Conservation (phyloP, 352 stramenopile genomes). For the Globisporangium iwayamae region DNA sequence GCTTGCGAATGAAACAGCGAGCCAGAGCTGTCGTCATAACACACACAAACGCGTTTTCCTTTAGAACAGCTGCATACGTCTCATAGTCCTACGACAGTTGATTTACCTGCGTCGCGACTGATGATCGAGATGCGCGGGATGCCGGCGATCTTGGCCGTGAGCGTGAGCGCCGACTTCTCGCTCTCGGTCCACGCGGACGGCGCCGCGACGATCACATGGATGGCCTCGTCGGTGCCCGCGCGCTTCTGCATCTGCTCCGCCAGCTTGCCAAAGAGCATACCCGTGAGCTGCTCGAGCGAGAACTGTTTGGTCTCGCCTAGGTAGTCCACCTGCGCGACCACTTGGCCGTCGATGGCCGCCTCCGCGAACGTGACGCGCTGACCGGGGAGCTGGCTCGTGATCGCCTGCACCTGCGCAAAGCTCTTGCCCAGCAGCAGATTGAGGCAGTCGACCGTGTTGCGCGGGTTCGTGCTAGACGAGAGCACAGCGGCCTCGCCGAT, state of each 20-base stretch:
- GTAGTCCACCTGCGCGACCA: constrained; percentile 70
- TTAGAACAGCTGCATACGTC: not conserved
- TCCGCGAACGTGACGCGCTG: constrained; percentile 45
- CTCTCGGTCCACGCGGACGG: constrained; percentile 53
- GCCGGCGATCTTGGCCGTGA: constrained; percentile 59
- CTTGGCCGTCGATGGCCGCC: constrained; percentile 18
- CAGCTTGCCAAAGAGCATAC: constrained; percentile 80
- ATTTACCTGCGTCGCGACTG: constrained; percentile 36
- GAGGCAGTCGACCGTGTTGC: constrained; percentile 74
- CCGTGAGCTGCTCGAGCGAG: constrained; percentile 67
- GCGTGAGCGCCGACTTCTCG: constrained; percentile 43
- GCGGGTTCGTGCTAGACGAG: constrained; percentile 78
- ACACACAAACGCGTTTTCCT: not conserved
- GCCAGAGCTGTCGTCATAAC: constrained; percentile 19
- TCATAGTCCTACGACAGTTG: not conserved
- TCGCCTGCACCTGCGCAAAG: constrained; percentile 34
- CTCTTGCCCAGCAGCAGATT: constrained; percentile 66
- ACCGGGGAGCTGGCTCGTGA: constrained; percentile 40
- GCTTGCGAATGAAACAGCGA: constrained; percentile 81
- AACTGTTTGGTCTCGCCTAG: constrained; percentile 38
- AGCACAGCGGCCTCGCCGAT: constrained; percentile 84
- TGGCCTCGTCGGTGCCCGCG: constrained; percentile 28
- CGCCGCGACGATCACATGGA: constrained; percentile 67
- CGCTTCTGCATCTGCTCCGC: constrained; percentile 59
- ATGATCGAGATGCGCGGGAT: constrained; percentile 51